phyloP scores from a whole-genome alignment of 768 basidiomycete genomes.

The button mushroom (Agaricus bisporus) region DNA sequence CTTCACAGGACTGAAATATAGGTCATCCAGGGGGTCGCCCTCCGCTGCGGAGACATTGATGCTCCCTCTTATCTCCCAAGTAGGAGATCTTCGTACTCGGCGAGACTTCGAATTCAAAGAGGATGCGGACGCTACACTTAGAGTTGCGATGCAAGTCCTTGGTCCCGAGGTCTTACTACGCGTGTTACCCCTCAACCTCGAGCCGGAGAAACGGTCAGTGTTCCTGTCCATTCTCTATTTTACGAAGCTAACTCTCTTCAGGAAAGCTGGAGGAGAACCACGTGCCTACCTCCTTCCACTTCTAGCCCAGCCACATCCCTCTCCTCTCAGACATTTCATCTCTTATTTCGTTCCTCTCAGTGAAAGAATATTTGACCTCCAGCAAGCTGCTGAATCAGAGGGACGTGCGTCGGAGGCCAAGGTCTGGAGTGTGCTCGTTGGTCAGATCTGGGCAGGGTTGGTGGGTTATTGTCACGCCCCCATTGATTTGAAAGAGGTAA shows the following conservation, averaged over 20 bases:
- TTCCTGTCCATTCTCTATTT: not conserved
- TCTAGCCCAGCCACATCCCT: conserved; percentile 72
- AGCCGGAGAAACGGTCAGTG: conserved; percentile 70
- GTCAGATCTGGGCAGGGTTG: conserved; percentile 90
- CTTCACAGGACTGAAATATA: conserved; percentile 52
- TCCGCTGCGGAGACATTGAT: conserved; percentile 69
- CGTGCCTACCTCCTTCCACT: conserved; percentile 90
- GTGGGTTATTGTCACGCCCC: conserved; percentile 86
- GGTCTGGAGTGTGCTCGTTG: conserved; percentile 90
- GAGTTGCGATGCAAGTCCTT: conserved; percentile 75
- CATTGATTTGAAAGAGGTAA: conserved; percentile 65
- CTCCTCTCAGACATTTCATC: conserved; percentile 80
- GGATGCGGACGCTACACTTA: conserved; percentile 71
- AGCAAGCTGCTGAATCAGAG: conserved; percentile 72
- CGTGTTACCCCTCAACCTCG: conserved; percentile 79
- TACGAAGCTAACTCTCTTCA: conserved; percentile 21
- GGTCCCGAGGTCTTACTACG: conserved; percentile 78
- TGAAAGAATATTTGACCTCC: conserved; percentile 86
- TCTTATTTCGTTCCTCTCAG: conserved; percentile 91
- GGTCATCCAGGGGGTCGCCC: conserved; percentile 30
- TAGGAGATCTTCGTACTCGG: conserved; percentile 69
- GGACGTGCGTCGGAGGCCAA: conserved; percentile 81
- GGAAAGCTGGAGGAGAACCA: conserved; percentile 71
- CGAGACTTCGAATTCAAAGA: conserved; percentile 91
- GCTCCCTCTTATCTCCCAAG: conserved; percentile 57